These are phyloP conservation scores for Ceratobasidium sp. DNA, from an alignment of 1,284 basidiomycete genomes.

Conservation along the genomic window DNA sequence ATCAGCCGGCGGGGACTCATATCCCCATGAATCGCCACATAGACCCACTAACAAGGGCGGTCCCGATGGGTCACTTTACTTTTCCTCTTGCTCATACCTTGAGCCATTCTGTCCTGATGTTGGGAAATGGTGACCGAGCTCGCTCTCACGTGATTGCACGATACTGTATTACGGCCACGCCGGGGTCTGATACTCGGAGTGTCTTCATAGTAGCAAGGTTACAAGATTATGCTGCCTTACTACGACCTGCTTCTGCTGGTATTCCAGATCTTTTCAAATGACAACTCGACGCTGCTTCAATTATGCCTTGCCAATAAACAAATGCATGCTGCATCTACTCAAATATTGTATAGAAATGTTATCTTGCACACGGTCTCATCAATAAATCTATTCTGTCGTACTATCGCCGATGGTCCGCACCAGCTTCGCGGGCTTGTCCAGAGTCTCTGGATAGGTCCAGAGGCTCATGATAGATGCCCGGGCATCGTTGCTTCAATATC, in stretches of 20 bases:
- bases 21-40: no score
- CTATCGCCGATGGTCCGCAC: not conserved
- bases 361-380: constrained; percentile 8
- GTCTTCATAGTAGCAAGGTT: no score
- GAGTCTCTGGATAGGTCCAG: constrained; percentile 28
- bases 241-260: constrained; percentile 14
- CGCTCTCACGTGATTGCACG: no score
- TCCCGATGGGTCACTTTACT: no score
- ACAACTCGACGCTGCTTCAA: not conserved
- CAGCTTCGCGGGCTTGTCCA: not conserved
- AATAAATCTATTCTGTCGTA: constrained; percentile 7
- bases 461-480: constrained; percentile 11
- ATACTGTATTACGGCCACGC: no score
- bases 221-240: constrained; percentile 22
- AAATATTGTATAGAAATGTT: constrained; percentile 20
- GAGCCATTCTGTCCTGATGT: no score
- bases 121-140: no score
- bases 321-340: not conserved
- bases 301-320: not conserved
- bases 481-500: constrained; percentile 6
- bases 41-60: no score
- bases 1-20: no score
- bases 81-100: no score
- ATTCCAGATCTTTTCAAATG: constrained; percentile 3
- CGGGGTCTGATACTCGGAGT: no score